These are phyloP conservation scores for Russula griseocarnosa DNA, from an alignment of 768 basidiomycete species.

Conservation along the genomic window DNA sequence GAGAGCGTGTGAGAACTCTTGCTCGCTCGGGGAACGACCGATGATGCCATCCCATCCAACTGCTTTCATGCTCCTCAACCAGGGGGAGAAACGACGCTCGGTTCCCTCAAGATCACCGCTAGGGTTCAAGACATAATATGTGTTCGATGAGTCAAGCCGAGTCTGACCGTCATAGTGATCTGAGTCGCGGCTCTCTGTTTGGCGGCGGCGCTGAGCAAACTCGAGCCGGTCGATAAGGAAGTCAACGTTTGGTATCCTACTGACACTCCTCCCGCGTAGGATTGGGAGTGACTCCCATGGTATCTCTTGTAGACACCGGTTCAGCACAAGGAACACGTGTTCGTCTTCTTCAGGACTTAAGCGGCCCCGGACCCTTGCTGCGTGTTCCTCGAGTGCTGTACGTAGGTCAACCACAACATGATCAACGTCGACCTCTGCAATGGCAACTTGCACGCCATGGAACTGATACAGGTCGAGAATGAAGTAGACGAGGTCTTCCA, in stretches of 20 bases:
- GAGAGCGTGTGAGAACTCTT: conserved; percentile 75
- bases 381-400: conserved; percentile 67
- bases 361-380: conserved; percentile 38
- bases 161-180: conserved; percentile 42
- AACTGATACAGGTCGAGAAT: conserved; percentile 92
- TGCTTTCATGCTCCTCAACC: conserved; percentile 66
- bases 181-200: conserved; percentile 34
- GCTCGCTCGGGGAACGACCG: conserved; percentile 74
- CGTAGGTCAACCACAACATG: conserved; percentile 87
- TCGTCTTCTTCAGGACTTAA: conserved; percentile 42
- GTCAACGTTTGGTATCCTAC: conserved; percentile 85
- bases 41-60: conserved; percentile 82
- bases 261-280: conserved; percentile 78
- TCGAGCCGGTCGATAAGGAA: conserved; percentile 83
- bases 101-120: conserved; percentile 86
- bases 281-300: conserved; percentile 96
- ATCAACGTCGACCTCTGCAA: conserved; percentile 87
- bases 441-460: conserved; percentile 82
- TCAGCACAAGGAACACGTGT: conserved; percentile 85
- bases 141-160: conserved; percentile 58
- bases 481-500: conserved; percentile 94
- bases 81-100: conserved; percentile 74
- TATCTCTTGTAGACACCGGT: conserved; percentile 81
- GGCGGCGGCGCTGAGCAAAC: conserved; percentile 45
- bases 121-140: conserved; percentile 87